Evolutionary conservation across 73 alveolate genomes (phyloP), one percentile per base, ranked within the genome.

Genomic region (Breviolum minutum): DNA sequence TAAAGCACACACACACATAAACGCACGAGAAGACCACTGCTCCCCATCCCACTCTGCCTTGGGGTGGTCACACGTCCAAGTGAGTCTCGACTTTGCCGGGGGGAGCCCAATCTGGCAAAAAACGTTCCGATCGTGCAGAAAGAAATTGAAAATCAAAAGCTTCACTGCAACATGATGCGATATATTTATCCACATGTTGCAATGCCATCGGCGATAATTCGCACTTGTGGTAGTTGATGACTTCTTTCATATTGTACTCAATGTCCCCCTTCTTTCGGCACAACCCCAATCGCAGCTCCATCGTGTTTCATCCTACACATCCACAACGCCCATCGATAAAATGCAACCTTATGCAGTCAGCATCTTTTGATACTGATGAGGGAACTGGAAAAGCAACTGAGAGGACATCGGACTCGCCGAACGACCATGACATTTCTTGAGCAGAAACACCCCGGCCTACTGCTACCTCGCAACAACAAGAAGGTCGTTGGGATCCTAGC

Each of bases 271-370:
- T 68, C 24, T 68, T 22, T 68, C 77, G 77, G 77, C n/a, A 68
- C n/a, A 40, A 0, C 7, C 54, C 22, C 66, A 12, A 48, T 80
- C 29, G 22, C 32, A 16, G 88, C 29, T 40, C 63, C 68, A 81
- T 17, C 54, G 54, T 0, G 5, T 63, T 76, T 76, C 66, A 92
- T 40, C 98, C 98, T 2, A 92, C 98, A 62, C 98, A 92, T 54
- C 98, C 98, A 29, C 98, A 92, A 26, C 98, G 90, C 16, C 98
- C 98, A 48, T 92, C 98, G 0, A 63, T 62, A 90, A 92, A 92
- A 8, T 84, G 90, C 62, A 92, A 63, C 4, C 80, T 63, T 26
- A 92, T 14, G 54, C 79, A 48, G 98, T 92, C 98, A 8, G 98
- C 90, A 40, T 26, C 66, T 29, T 10, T 16, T 40, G 62, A 24